These are phyloP conservation scores for Chalciporus pseudorubinellus DNA, from an alignment of 768 basidiomycete genomes.

Conservation along the genomic window DNA sequence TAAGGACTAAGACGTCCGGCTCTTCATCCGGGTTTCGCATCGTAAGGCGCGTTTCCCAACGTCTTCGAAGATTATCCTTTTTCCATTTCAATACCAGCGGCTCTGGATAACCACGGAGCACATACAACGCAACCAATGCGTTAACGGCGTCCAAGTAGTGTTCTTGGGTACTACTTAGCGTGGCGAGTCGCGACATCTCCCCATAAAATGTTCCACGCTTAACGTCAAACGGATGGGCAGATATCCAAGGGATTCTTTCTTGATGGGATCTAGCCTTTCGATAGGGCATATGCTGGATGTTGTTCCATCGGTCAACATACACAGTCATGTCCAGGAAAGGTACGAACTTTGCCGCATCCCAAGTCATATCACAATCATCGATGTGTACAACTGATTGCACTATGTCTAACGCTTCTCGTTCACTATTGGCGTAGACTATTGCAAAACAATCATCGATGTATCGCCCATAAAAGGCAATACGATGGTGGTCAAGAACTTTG, in stretches of 20 bases:
- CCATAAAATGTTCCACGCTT: slow-evolving; percentile 10
- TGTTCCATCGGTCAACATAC: not conserved
- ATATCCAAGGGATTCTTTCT: too few relatives aligned
- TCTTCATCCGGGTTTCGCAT: not conserved
- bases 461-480: slow-evolving; percentile 4
- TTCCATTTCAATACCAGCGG: not conserved
- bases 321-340: too few relatives aligned
- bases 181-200: not conserved
- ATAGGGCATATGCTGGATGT: not conserved
- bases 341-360: too few relatives aligned
- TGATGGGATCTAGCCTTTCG: too few relatives aligned
- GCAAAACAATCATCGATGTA: slow-evolving; percentile 8
- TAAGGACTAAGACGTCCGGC: not conserved
- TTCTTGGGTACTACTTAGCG: not conserved
- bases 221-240: not conserved
- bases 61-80: not conserved
- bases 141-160: not conserved
- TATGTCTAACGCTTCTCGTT: not conserved
- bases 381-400: not conserved
- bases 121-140: not conserved
- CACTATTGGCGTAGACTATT: not conserved
- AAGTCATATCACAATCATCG: too few relatives aligned
- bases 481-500: not conserved
- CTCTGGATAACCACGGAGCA: not conserved
- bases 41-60: not conserved